These are phyloP conservation scores for Phytophthora sansomeana DNA, from an alignment of 352 stramenopile species.

Conservation along the genomic window DNA sequence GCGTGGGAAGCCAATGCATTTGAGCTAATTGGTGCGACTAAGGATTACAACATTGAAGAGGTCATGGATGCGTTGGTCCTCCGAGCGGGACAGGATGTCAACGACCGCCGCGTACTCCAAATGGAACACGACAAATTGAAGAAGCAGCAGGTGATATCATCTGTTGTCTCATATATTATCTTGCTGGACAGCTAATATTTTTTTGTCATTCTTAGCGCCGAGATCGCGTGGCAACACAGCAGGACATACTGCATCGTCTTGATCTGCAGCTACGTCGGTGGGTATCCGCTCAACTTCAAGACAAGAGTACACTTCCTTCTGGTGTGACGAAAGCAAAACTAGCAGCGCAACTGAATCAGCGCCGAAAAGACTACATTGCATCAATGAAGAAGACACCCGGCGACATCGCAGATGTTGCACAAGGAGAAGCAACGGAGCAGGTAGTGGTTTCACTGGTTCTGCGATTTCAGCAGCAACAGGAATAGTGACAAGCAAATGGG, in stretches of 20 bases:
- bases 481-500: slow-evolving; percentile 23
- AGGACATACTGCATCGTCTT: slow-evolving; percentile 54
- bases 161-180: not conserved
- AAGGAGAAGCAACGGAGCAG: slow-evolving; percentile 15
- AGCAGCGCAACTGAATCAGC: slow-evolving; percentile 50
- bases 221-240: slow-evolving; percentile 43
- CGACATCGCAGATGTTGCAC: slow-evolving; percentile 8
- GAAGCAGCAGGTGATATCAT: slow-evolving; percentile 29
- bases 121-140: slow-evolving; percentile 1
- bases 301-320: slow-evolving; percentile 6
- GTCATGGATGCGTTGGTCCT: slow-evolving; percentile 29
- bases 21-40: slow-evolving; percentile 1
- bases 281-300: slow-evolving; percentile 53
- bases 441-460: slow-evolving; percentile 36
- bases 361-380: slow-evolving; percentile 49
- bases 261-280: slow-evolving; percentile 67
- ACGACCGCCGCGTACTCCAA: slow-evolving; percentile 3
- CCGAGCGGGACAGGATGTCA: slow-evolving; percentile 22
- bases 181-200: not conserved
- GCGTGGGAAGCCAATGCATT: slow-evolving; percentile 49
- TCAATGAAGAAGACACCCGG: slow-evolving; percentile 37
- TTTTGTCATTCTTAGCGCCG: slow-evolving; percentile 22
- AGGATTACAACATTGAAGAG: slow-evolving; percentile 7
- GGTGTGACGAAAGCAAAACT: slow-evolving; percentile 22
- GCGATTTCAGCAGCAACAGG: slow-evolving; percentile 36